Percentiles rank a stretch among this genome's conserved stretches.
Evolutionary conservation across 345 rosid genomes (phyloP).

Genomic region (Turnera subulata): DNA sequence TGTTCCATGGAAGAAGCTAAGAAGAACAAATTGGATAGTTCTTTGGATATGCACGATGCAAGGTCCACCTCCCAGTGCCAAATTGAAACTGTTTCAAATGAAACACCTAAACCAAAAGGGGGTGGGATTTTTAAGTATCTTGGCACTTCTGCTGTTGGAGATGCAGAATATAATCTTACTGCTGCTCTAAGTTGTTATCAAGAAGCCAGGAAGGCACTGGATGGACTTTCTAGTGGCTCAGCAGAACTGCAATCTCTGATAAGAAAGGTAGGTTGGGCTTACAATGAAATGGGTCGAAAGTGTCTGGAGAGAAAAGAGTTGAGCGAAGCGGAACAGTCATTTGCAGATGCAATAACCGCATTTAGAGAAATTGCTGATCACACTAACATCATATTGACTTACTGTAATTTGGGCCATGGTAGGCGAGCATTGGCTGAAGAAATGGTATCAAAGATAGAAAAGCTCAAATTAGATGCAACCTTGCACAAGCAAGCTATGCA

Average conservation of each 20-base stretch:
- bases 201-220: slow-evolving; percentile 69
- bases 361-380: slow-evolving; percentile 75
- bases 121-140: slow-evolving; percentile 91
- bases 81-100: slow-evolving; percentile 28
- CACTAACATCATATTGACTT: slow-evolving; percentile 65
- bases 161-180: slow-evolving; percentile 60
- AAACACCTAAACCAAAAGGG: slow-evolving; percentile 27
- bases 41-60: slow-evolving; percentile 15
- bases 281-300: slow-evolving; percentile 82
- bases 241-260: slow-evolving; percentile 53
- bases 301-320: slow-evolving; percentile 68
- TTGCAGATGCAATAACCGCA: slow-evolving; percentile 71
- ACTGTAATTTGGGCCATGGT: slow-evolving; percentile 91
- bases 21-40: slow-evolving; percentile 12
- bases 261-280: slow-evolving; percentile 89
- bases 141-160: slow-evolving; percentile 37
- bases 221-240: slow-evolving; percentile 47
- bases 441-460: slow-evolving; percentile 61
- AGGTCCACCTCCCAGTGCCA: slow-evolving; percentile 19
- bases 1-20: slow-evolving; percentile 14
- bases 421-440: slow-evolving; percentile 93
- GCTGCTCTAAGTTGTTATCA: slow-evolving; percentile 67
- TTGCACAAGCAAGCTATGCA: slow-evolving; percentile 58
- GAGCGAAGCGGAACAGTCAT: slow-evolving; percentile 68
- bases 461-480: slow-evolving; percentile 39